phyloP scores from a whole-genome alignment of 441 rosid genomes.

The Populus hybrid region DNA sequence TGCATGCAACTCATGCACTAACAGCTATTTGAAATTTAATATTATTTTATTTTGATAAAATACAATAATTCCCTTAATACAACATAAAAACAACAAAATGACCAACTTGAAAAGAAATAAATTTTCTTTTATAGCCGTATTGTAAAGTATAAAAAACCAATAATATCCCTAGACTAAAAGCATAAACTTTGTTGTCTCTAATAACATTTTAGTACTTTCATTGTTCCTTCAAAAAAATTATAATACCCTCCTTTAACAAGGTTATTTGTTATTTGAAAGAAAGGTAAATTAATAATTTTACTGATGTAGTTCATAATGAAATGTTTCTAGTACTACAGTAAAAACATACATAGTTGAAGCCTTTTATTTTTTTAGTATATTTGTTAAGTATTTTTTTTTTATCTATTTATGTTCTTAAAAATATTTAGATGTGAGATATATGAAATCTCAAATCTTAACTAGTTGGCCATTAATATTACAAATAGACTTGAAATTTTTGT shows the following conservation, averaged over 20 bases:
- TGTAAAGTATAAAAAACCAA: neutral
- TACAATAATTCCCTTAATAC: neutral
- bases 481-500: no score
- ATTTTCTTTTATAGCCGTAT: no score
- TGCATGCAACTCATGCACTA: no score
- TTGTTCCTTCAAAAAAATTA: fast-evolving
- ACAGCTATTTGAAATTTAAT: neutral
- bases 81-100: neutral
- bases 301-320: neutral
- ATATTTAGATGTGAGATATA: no score
- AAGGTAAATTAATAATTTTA: no score
- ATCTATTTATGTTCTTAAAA: no score
- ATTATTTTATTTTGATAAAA: neutral
- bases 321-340: neutral
- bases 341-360: neutral
- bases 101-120: neutral
- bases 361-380: no score
- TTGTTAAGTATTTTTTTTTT: no score
- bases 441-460: no score
- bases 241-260: neutral
- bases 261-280: neutral
- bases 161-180: neutral
- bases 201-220: neutral
- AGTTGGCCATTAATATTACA: no score
- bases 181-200: neutral